phyloP scores from a whole-genome alignment of 108 stramenopile genomes.

The Conticribra guillardii region DNA sequence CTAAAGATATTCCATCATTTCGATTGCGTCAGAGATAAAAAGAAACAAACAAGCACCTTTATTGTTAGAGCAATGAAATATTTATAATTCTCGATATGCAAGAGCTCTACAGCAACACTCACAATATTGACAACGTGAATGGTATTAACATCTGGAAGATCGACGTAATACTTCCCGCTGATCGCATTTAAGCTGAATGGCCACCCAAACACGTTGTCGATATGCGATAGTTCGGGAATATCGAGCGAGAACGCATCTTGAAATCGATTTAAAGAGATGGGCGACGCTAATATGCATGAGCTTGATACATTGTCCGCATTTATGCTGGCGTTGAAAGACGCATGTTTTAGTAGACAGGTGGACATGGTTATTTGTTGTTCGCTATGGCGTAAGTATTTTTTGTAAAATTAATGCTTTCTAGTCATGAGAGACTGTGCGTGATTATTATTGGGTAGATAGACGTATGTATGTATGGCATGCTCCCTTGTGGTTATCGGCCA shows the following conservation, averaged over 20 bases:
- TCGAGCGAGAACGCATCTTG: not conserved
- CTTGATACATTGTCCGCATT: not conserved
- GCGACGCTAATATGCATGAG: not conserved
- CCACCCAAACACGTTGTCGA: not conserved
- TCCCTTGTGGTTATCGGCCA: no score
- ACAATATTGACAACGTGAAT: not conserved
- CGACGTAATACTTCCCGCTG: constrained; percentile 17
- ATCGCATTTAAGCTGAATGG: constrained; percentile 2
- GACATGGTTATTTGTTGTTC: no score
- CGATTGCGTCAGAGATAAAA: not conserved
- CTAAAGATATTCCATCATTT: not conserved
- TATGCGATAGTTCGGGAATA: constrained; percentile 2
- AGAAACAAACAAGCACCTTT: not conserved
- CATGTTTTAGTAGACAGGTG: no score
- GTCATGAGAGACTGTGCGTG: no score
- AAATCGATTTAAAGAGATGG: constrained; percentile 3
- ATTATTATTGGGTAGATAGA: no score
- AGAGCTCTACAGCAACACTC: no score
- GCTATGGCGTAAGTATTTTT: no score
- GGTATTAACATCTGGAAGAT: constrained; percentile 14
- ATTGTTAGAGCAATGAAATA: not conserved
- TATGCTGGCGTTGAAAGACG: not conserved
- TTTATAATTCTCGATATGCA: not conserved
- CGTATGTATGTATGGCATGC: no score
- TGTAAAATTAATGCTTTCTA: no score